Conservation (phyloP, 2,329 filamentous ascomycete species). For the Stemphylium beticola region DNA sequence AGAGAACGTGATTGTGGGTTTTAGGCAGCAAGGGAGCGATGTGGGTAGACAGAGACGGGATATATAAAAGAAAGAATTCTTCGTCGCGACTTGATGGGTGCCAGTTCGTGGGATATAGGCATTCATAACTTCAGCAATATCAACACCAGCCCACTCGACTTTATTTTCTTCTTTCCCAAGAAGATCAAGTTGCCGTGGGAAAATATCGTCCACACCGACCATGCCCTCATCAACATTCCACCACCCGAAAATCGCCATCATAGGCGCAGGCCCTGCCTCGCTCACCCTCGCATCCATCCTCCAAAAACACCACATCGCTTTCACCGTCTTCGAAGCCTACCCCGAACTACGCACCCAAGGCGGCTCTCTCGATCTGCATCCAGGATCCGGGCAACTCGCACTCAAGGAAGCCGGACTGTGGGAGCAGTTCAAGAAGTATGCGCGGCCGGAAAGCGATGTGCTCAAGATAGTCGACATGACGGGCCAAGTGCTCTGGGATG, state of each 20-base stretch:
- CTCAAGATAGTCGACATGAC: conserved; percentile 54
- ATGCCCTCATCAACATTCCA: background rate
- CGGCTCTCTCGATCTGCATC: conserved; percentile 60
- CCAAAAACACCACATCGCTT: conserved; percentile 53
- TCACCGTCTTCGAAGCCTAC: conserved; percentile 55
- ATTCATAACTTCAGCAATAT: too few relatives aligned
- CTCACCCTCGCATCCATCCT: conserved; percentile 62
- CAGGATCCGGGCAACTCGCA: conserved; percentile 58
- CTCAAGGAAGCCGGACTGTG: conserved; percentile 59
- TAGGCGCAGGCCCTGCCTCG: conserved; percentile 52
- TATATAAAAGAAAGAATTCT: background rate
- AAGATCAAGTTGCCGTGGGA: too few relatives aligned
- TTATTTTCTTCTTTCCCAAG: too few relatives aligned
- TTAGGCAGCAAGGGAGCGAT: background rate
- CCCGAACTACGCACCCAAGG: conserved; percentile 44
- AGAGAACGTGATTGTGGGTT: background rate
- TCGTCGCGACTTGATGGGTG: too few relatives aligned
- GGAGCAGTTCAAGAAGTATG: conserved; percentile 58
- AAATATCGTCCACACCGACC: background rate
- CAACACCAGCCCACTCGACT: background rate
- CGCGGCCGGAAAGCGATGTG: conserved; percentile 61
- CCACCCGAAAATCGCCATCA: conserved; percentile 41
- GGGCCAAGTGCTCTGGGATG: conserved; percentile 40
- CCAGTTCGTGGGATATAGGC: too few relatives aligned
- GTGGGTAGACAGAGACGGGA: too few relatives aligned